Evolutionary conservation across 768 basidiomycete genomes (phyloP).

Genomic region (Boletellus sp.): DNA sequence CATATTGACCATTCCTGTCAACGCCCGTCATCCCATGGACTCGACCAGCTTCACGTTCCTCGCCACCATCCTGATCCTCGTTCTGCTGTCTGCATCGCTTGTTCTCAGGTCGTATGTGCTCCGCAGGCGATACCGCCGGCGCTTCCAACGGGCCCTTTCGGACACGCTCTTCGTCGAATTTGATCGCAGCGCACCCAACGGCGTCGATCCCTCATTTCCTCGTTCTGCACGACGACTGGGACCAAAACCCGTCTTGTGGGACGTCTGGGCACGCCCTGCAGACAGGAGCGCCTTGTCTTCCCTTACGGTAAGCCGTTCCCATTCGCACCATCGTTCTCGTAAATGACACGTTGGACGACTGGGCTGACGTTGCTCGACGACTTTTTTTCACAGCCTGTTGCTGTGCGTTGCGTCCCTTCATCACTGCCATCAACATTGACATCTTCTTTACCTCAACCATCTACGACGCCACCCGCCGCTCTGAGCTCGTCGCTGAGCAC

Average conservation of each 20-base stretch:
- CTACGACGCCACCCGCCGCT: not conserved
- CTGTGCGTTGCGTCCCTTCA: slow-evolving; percentile 7
- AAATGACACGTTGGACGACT: not conserved
- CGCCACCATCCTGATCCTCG: slow-evolving; percentile 64
- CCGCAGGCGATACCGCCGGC: slow-evolving; percentile 54
- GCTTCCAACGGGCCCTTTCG: slow-evolving; percentile 50
- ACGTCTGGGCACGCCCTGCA: slow-evolving; percentile 9
- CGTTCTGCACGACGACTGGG: slow-evolving; percentile 7
- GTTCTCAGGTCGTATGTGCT: slow-evolving; percentile 60
- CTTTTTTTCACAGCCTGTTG: slow-evolving; percentile 15
- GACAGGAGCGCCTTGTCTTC: slow-evolving; percentile 7
- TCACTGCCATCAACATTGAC: not conserved
- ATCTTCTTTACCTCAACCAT: not conserved
- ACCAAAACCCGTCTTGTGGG: slow-evolving; percentile 16
- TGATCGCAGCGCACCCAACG: slow-evolving; percentile 1
- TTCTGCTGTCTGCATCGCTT: slow-evolving; percentile 61
- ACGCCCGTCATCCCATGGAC: slow-evolving; percentile 8
- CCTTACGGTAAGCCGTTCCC: slow-evolving; percentile 10
- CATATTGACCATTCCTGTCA: not conserved
- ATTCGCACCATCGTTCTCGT: not conserved
- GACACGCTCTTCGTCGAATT: slow-evolving; percentile 41
- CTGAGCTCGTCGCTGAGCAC: not conserved
- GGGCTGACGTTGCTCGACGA: not conserved
- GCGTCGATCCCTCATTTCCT: slow-evolving; percentile 1
- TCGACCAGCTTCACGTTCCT: slow-evolving; percentile 62